phyloP scores from a whole-genome alignment of 1,284 basidiomycete species.

The Pseudozyma sp. region DNA sequence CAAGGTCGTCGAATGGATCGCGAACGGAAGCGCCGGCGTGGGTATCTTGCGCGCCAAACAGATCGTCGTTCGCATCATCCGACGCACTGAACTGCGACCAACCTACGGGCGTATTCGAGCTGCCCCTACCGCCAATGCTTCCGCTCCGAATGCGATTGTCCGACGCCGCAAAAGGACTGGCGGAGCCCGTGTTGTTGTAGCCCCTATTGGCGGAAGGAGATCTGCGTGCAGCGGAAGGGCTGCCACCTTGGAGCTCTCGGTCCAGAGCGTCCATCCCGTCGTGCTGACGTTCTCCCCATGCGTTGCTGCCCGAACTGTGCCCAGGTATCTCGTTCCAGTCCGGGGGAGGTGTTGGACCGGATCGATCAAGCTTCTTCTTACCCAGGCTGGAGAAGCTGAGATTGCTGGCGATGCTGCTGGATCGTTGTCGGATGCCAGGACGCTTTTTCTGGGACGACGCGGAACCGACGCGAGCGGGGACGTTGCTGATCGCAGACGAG shows the following conservation, averaged over 20 bases:
- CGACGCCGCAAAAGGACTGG: background rate
- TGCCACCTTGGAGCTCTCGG: constrained; percentile 53
- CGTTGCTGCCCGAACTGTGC: constrained; percentile 24
- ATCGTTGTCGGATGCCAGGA: constrained; percentile 29
- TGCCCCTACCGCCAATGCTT: constrained; percentile 20
- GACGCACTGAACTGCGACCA: constrained; percentile 40
- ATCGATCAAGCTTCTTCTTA: constrained; percentile 40
- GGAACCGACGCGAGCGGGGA: constrained; percentile 33
- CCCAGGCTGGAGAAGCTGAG: constrained; percentile 39
- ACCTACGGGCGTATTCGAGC: constrained; percentile 30
- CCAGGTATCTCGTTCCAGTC: constrained; percentile 43
- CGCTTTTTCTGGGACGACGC: constrained; percentile 29
- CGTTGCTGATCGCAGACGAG: constrained; percentile 33
- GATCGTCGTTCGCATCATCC: constrained; percentile 23
- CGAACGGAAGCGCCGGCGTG: background rate
- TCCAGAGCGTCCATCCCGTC: constrained; percentile 59
- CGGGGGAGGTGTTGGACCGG: constrained; percentile 37
- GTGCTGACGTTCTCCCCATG: constrained; percentile 16
- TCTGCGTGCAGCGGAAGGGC: constrained; percentile 18
- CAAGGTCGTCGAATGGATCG: constrained; percentile 37
- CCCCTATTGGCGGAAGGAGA: constrained; percentile 20
- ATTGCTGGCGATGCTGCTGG: constrained; percentile 39
- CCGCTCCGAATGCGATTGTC: constrained; percentile 21
- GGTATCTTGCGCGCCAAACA: constrained; percentile 14
- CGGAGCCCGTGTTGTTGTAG: constrained; percentile 11